Evolutionary conservation across 495 filamentous ascomycete species (phyloP).

Genomic region (Terfezia claveryi): DNA sequence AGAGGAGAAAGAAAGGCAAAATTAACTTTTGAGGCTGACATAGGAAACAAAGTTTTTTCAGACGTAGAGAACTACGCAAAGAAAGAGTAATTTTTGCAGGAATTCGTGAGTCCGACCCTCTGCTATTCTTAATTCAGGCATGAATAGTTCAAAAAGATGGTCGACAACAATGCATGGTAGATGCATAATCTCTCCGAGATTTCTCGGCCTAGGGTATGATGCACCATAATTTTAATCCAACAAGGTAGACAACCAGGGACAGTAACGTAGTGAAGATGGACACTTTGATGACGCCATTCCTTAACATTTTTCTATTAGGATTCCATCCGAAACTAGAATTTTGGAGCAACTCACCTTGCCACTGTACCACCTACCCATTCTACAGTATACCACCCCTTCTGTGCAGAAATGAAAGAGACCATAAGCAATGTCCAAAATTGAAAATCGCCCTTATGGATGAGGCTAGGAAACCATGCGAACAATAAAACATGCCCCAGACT

Average conservation of each 20-base stretch:
- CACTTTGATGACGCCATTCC: neutral
- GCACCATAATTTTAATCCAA: neutral
- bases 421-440: constrained; percentile 13
- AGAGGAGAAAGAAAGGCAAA: no score
- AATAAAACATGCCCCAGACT: constrained; percentile 13
- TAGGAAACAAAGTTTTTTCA: no score
- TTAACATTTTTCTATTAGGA: neutral
- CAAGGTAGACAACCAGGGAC: neutral
- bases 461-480: constrained; percentile 16
- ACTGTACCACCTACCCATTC: constrained; percentile 18
- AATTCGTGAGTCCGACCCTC: no score
- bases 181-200: no score
- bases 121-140: no score
- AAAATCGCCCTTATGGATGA: constrained; percentile 12
- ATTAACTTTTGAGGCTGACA: no score
- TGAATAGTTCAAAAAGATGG: no score
- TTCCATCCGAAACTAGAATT: neutral
- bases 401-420: constrained; percentile 8
- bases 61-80: no score
- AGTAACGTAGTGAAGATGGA: neutral
- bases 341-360: constrained; percentile 4
- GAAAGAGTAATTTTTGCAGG: no score
- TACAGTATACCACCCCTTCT: constrained; percentile 17
- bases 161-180: no score
- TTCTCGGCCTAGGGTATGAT: no score